phyloP scores from a whole-genome alignment of 2,329 filamentous ascomycete species.

The Trichocomaceae sp. region DNA sequence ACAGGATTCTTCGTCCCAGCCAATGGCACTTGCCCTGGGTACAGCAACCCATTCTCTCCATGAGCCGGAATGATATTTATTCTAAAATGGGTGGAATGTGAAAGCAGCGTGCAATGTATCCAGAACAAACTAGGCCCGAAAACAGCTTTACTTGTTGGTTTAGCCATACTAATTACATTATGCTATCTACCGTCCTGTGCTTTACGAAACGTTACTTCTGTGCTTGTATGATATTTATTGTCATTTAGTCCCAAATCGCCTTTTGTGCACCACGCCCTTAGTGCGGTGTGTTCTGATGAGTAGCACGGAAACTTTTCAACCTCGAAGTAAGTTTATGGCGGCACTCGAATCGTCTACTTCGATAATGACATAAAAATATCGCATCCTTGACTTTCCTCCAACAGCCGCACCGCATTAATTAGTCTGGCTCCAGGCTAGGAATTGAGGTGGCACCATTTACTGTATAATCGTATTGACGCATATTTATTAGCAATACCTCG shows the following conservation, averaged over 20 bases:
- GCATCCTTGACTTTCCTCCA: background rate
- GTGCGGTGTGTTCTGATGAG: background rate
- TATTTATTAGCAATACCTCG: too few relatives aligned
- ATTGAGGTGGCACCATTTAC: too few relatives aligned
- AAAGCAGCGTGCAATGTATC: too few relatives aligned
- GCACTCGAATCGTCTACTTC: background rate
- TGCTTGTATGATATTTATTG: background rate
- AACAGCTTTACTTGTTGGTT: background rate
- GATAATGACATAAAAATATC: background rate
- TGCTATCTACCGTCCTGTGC: background rate
- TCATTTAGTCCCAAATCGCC: background rate
- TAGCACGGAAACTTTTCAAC: background rate
- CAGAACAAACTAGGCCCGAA: background rate
- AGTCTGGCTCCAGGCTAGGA: background rate
- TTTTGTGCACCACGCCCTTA: background rate
- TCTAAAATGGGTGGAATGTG: background rate
- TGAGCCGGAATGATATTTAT: background rate
- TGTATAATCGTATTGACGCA: too few relatives aligned
- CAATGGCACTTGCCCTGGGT: conserved; percentile 5
- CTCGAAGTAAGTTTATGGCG: background rate
- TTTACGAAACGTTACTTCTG: background rate
- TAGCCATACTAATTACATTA: background rate
- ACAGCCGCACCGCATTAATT: conserved; percentile 4
- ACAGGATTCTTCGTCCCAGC: conserved; percentile 9
- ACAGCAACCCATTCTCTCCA: conserved; percentile 8